Base-by-base conservation (phyloP, 305 asterid species). In the Ajuga reptans region DNA sequence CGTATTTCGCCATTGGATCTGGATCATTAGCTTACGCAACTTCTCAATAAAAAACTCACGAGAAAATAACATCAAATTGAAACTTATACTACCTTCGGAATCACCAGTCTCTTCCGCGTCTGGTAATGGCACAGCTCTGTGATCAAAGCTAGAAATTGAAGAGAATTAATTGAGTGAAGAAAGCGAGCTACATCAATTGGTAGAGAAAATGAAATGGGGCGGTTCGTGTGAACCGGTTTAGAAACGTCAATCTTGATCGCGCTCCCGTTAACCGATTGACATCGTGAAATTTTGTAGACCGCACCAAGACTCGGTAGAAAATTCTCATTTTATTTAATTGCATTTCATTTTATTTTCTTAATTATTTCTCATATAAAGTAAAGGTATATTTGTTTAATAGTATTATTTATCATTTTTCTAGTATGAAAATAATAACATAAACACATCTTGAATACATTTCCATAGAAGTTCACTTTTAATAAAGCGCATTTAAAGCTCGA, bases 1-100 rank as follows among this genome's bases (percentile, higher is more conserved):
- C 53, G 17, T 64, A 11, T 72, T 71, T 77, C 12, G 65, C 70
- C 33, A 68, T 6, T 45, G 77, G 77, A 78, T 81, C 82, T 75
- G 79, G 64, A 75, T 69, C 78, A 53, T 58, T 51, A 66, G 72
- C 69, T 34, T 21, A 49, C 63, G n/a, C 45, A 46, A 45, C 43
- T 69, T 60, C 78, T 58, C 68, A 73, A 80, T 9, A 29, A 73
- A 59, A 75, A 59, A 45, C 1, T 21, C 33, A 36, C 9, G 8
- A 9, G 21, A n/a, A 52, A 68, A 33, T 42, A 46, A 47, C 60
- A 66, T 34, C 41, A 29, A 45, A 64, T 11, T 56, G 68, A 49
- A 66, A 49, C 39, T 65, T 21, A 46, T 2, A 36, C 41, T 64
- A 77, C 82, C 78, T 74, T 72, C 72, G 14, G 46, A 42, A 43